Conservation (phyloP, 2,329 filamentous ascomycete species). For the Beauveria sp. region DNA sequence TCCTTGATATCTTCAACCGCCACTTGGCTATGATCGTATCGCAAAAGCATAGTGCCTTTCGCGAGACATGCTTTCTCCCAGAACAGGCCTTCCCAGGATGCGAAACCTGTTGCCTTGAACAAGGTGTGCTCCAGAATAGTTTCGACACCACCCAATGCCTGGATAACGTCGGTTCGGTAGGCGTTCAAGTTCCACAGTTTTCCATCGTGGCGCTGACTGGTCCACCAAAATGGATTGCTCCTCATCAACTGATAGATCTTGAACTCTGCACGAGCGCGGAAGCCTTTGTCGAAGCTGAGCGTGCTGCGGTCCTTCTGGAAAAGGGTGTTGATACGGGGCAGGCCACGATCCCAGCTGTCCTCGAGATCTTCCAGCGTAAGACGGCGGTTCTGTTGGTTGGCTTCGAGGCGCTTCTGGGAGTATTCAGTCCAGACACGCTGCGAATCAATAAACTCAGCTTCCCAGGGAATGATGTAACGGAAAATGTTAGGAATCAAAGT, state of each 20-base stretch:
- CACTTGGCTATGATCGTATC: slow-evolving; percentile 35
- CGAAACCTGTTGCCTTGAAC: slow-evolving; percentile 95
- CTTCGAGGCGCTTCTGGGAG: slow-evolving; percentile 93
- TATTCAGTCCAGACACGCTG: slow-evolving; percentile 99
- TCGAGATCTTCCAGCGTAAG: slow-evolving; percentile 93
- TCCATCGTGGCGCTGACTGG: slow-evolving; percentile 90
- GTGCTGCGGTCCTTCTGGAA: slow-evolving; percentile 99
- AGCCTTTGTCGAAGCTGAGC: slow-evolving; percentile 96
- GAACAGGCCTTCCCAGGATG: slow-evolving; percentile 93
- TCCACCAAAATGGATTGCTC: slow-evolving; percentile 99
- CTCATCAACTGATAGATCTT: slow-evolving; percentile 99
- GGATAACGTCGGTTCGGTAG: slow-evolving; percentile 94
- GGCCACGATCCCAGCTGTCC: slow-evolving; percentile 95
- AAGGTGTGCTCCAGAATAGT: slow-evolving; percentile 95
- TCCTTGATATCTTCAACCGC: slow-evolving; percentile 41
- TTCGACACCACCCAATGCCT: slow-evolving; percentile 91
- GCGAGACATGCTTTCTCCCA: slow-evolving; percentile 61
- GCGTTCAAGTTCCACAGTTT: slow-evolving; percentile 97
- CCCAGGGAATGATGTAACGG: slow-evolving; percentile 98
- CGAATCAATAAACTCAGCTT: slow-evolving; percentile 97
- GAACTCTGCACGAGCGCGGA: slow-evolving; percentile 90
- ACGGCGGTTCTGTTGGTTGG: slow-evolving; percentile 92
- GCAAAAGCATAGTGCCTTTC: slow-evolving; percentile 35
- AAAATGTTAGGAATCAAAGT: slow-evolving; percentile 98
- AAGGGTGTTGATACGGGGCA: slow-evolving; percentile 95